Conservation (phyloP, 2,329 filamentous ascomycete species). For the Rasamsonia emersonii region DNA sequence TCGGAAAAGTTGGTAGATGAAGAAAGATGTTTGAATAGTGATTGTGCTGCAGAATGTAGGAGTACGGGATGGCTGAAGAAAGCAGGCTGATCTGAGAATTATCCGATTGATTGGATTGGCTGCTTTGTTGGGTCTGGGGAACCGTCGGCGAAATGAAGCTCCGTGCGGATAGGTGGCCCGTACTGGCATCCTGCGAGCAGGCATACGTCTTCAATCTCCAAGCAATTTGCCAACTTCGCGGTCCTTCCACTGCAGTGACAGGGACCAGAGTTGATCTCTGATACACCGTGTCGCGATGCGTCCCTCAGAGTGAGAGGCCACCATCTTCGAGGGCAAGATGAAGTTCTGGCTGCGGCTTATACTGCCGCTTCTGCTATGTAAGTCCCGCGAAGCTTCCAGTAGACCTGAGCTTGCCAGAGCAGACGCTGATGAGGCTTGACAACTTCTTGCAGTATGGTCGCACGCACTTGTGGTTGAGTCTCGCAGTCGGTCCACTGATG, state of each 20-base stretch:
- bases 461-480: conserved; percentile 20
- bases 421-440: background rate
- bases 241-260: no score
- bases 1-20: no score
- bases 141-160: conserved; percentile 29
- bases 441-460: conserved; percentile 22
- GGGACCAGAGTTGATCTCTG: no score
- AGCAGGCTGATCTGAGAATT: no score
- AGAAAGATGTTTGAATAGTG: no score
- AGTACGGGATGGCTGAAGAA: no score
- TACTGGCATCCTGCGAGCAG: no score
- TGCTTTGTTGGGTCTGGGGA: no score
- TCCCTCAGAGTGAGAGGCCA: conserved; percentile 16
- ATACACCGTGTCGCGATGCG: conserved; percentile 24
- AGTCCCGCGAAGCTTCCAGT: conserved; percentile 11
- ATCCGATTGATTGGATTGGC: no score
- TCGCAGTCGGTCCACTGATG: conserved; percentile 12
- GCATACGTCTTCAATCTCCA: no score
- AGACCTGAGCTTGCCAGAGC: conserved; percentile 3
- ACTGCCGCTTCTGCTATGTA: conserved; percentile 27
- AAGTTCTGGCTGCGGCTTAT: conserved; percentile 24
- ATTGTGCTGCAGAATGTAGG: no score
- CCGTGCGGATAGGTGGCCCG: conserved; percentile 31
- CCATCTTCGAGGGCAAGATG: conserved; percentile 25
- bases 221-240: no score